Evolutionary conservation across 805 yeast genomes (phyloP).

Genomic region (Cyberlindnera subsufficiens): DNA sequence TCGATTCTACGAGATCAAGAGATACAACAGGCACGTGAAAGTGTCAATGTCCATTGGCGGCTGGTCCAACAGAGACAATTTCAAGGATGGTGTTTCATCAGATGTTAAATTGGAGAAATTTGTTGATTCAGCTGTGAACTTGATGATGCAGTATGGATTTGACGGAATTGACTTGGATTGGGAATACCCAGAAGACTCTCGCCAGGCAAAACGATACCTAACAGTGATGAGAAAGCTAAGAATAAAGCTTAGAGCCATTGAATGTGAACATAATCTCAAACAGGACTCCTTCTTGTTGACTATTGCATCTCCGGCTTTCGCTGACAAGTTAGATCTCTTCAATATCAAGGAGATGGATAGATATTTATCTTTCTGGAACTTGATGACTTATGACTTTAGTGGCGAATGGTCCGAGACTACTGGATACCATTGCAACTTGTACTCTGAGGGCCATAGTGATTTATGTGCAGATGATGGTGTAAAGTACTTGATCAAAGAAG

Average conservation of each 20-base stretch:
- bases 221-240: constrained; percentile 37
- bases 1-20: constrained; percentile 43
- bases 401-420: constrained; percentile 68
- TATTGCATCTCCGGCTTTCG: constrained; percentile 71
- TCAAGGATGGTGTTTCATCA: constrained; percentile 40
- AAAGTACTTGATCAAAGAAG: constrained; percentile 32
- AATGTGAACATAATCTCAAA: constrained; percentile 20
- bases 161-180: constrained; percentile 95
- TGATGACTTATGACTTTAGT: constrained; percentile 87
- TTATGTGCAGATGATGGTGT: constrained; percentile 47
- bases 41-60: constrained; percentile 83
- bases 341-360: constrained; percentile 49
- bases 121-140: constrained; percentile 39
- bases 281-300: constrained; percentile 43
- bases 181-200: constrained; percentile 67
- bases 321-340: constrained; percentile 36
- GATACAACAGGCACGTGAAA: constrained; percentile 36
- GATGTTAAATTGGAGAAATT: constrained; percentile 37
- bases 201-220: constrained; percentile 41
- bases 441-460: constrained; percentile 26
- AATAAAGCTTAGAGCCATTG: constrained; percentile 33
- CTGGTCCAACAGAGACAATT: constrained; percentile 46
- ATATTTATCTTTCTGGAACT: constrained; percentile 64
- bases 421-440: constrained; percentile 69
- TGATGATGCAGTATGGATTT: constrained; percentile 53